These are phyloP conservation scores for Litchi chinensis DNA, from an alignment of 345 rosid genomes.

Conservation along the genomic window DNA sequence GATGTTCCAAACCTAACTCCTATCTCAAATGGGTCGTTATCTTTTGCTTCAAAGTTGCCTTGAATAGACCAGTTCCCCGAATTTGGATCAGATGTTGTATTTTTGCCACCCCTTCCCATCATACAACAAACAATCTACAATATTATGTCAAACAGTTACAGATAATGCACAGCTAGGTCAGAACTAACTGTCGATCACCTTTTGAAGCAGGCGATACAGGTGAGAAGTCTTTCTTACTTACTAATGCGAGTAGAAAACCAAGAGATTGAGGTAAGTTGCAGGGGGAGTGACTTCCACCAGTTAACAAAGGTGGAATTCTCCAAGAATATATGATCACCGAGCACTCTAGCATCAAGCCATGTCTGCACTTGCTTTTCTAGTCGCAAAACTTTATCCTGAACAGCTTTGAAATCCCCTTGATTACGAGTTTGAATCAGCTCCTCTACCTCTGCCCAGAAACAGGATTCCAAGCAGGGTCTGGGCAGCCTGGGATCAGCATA, in stretches of 20 bases:
- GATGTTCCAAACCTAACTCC: too few relatives aligned
- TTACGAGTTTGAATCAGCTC: conserved; percentile 42
- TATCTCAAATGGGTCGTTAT: too few relatives aligned
- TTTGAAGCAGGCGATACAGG: background rate
- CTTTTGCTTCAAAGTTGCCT: too few relatives aligned
- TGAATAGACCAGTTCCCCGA: too few relatives aligned
- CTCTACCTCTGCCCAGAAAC: conserved; percentile 84
- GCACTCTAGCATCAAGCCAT: conserved; percentile 30
- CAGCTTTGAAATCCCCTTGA: conserved; percentile 3
- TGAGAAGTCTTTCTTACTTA: background rate
- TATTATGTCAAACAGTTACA: background rate
- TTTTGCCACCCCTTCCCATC: too few relatives aligned
- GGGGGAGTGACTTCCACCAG: conserved; percentile 48
- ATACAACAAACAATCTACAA: background rate
- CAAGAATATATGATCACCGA: conserved; percentile 44
- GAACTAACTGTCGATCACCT: background rate
- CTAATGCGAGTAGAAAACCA: conserved; percentile 13
- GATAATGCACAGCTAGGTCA: background rate
- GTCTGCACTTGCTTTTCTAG: conserved; percentile 24
- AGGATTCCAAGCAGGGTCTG: conserved; percentile 45
- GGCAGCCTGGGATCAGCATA: conserved; percentile 28
- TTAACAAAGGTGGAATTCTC: conserved; percentile 51
- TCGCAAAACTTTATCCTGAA: conserved; percentile 15
- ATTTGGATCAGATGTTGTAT: too few relatives aligned
- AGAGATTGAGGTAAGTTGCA: conserved; percentile 19